Percentiles rank a stretch among this genome's conserved stretches.
Conservation (phyloP, 257 asterid species). For the Solanum pennellii region DNA sequence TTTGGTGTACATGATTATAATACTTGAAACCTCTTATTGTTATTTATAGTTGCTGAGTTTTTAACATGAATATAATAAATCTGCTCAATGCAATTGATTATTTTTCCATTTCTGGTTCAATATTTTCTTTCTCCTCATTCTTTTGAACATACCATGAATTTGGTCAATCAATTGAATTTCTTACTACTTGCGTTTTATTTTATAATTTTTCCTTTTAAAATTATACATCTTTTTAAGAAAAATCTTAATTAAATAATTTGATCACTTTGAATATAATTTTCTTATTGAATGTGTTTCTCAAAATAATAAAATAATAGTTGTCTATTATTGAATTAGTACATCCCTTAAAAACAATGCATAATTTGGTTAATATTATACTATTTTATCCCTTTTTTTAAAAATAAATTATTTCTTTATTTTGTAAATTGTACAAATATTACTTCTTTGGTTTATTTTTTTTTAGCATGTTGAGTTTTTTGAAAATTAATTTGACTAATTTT, state of each 20-base stretch:
- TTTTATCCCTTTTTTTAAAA: no score
- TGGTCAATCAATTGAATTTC: background rate
- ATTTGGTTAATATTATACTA: no score
- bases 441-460: rapidly evolving
- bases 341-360: no score
- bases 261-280: background rate
- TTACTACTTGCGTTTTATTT: background rate
- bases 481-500: no score
- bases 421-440: no score
- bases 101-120: background rate
- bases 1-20: background rate
- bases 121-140: background rate
- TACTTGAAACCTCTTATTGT: background rate
- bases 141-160: background rate
- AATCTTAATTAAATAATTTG: background rate
- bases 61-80: background rate
- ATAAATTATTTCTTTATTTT: no score
- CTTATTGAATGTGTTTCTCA: background rate
- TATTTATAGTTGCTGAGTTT: background rate
- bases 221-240: no score
- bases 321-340: no score
- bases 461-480: no score
- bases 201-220: background rate
- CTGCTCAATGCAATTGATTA: background rate
- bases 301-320: no score